Base-by-base conservation (phyloP, 306 rosid genomes). In the Inga leiocalycina region DNA sequence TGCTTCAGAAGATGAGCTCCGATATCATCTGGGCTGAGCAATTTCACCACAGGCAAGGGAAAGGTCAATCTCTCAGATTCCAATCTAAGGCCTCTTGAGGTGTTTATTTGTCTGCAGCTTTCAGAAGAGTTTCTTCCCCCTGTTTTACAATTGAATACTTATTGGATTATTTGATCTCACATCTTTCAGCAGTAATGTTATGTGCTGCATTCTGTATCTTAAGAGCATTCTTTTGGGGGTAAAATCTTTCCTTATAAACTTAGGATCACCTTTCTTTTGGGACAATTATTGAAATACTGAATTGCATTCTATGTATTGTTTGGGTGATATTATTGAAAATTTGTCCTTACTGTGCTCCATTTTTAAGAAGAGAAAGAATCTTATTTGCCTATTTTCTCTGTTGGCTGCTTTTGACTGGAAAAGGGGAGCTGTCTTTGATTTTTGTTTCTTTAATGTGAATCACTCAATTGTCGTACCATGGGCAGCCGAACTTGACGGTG, bases 21-120 rank as follows among this genome's bases (percentile, higher is more conserved):
- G 88, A 20, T 81, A 88, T 77, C 54, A 83, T 72, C 11, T 91
- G 84, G 91, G 90, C 88, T 89, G 61, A 88, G 89, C 8, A 89
- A 84, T 90, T 91, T 91, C 83, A 86, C 91, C 10, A 91, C 92
- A 0, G 91, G 92, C 2, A 91, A 91, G 81, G 92, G 92, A 67
- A 86, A 84, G 79, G 89, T 89, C 79, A 89, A 83, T 81, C 80
- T 67, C 92, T 64, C 83, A 91, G 49, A 86, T 91, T 19, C 90
- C 66, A 91, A 90, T 71, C 89, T 90, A 46, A 91, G 92, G 8
- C 94, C 92, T 45, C 80, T 91, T 4, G 91, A 91, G 76, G 92
- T 91, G 41, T 91, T 91, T 85, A 91, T 5, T 10, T 75, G 72
- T 77, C 85, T 85, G 83, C 90, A 79, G 88, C 82, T 82, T 64